Conservation (phyloP, 2,329 filamentous ascomycete species). For the Penicillium sp. region DNA sequence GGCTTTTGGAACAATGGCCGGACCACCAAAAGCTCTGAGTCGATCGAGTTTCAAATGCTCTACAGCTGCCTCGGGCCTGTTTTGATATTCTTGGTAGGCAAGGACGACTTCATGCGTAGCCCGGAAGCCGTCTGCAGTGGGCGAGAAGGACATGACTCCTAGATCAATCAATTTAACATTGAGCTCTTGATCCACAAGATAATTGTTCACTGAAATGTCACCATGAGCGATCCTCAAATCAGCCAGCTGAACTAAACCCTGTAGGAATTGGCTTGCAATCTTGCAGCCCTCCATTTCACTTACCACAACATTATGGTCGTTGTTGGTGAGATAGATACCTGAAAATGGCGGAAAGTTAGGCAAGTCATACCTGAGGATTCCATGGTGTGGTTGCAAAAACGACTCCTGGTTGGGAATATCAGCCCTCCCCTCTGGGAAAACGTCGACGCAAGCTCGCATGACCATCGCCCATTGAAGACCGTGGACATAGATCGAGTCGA, state of each 20-base stretch:
- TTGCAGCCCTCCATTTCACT: conserved; percentile 31
- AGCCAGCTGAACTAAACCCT: conserved; percentile 30
- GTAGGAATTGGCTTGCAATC: conserved; percentile 31
- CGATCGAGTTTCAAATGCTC: conserved; percentile 8
- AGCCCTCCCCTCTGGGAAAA: background rate
- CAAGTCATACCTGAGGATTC: background rate
- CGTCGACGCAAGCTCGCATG: conserved; percentile 31
- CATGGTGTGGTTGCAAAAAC: background rate
- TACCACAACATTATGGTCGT: conserved; percentile 19
- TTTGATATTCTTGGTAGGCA: conserved; percentile 30
- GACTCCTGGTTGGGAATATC: background rate
- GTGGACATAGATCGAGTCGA: conserved; percentile 34
- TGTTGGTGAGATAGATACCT: conserved; percentile 15
- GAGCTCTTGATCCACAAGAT: conserved; percentile 29
- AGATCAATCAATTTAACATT: conserved; percentile 35
- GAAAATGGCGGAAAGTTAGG: conserved; percentile 10
- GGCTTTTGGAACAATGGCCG: background rate
- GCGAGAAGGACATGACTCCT: conserved; percentile 21
- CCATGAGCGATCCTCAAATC: conserved; percentile 32
- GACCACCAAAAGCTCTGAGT: background rate
- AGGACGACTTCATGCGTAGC: background rate
- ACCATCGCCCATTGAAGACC: conserved; percentile 24
- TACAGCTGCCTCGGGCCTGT: conserved; percentile 28
- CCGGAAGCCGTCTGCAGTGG: conserved; percentile 14
- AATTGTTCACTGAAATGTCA: conserved; percentile 34